These are phyloP conservation scores for Adiantum capillusveneris DNA, from an alignment of 75 land plant genomes.

Conservation along the genomic window DNA sequence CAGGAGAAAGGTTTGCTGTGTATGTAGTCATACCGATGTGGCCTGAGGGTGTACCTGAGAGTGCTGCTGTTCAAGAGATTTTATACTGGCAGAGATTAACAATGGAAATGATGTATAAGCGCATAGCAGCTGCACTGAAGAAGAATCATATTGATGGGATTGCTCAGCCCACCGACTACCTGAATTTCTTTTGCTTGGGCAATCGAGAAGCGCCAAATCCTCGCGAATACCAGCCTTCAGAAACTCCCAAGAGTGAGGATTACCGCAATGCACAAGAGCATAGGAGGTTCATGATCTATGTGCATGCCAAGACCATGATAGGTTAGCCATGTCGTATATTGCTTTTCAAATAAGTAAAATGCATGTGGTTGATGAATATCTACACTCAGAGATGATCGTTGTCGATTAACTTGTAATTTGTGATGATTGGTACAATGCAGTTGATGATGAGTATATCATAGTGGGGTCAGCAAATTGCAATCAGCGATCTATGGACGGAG, in stretches of 20 bases:
- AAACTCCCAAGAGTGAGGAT: conserved; percentile 31
- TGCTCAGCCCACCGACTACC: conserved; percentile 51
- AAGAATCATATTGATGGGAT: conserved; percentile 19
- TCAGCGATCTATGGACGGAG: conserved; percentile 88
- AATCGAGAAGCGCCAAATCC: conserved; percentile 37
- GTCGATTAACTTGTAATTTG: too few species aligned
- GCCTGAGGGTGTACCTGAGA: conserved; percentile 83
- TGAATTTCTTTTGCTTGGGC: conserved; percentile 86
- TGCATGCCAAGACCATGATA: conserved; percentile 82
- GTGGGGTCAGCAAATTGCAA: conserved; percentile 81
- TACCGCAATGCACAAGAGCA: conserved; percentile 59
- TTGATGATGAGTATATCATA: conserved; percentile 69
- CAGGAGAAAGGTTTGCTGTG: conserved; percentile 54
- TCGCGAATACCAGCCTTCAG: conserved; percentile 51
- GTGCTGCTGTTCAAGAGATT: conserved; percentile 63
- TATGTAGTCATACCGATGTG: conserved; percentile 81
- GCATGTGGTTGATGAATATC: too few species aligned
- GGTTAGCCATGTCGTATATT: conserved; percentile 34
- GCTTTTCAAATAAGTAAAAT: too few species aligned
- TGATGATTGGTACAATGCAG: conserved; percentile 20
- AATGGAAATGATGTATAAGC: conserved; percentile 66
- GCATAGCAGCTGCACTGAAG: conserved; percentile 45
- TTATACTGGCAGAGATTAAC: conserved; percentile 78
- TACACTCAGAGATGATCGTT: too few species aligned
- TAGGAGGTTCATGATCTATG: conserved; percentile 81